These are phyloP conservation scores for Colletotrichum sp. DNA, from an alignment of 2,329 filamentous ascomycete genomes.

Conservation along the genomic window DNA sequence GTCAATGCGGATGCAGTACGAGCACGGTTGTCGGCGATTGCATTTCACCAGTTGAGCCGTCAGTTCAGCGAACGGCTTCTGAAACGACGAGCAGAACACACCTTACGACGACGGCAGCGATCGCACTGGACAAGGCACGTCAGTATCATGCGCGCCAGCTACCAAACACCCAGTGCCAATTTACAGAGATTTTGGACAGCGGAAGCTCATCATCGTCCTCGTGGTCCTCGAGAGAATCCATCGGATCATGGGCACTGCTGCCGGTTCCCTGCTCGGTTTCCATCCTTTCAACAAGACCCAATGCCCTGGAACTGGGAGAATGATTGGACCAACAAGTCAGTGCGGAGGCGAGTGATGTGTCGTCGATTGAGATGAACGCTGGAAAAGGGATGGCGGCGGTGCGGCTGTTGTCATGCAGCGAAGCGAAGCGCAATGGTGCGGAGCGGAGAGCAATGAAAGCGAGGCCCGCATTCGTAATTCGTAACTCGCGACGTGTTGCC, in stretches of 20 bases:
- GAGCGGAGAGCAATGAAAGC: neutral
- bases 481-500: neutral
- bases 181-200: neutral
- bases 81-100: neutral
- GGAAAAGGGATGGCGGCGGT: neutral
- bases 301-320: neutral
- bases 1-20: neutral
- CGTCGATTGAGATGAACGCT: neutral
- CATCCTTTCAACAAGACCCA: neutral
- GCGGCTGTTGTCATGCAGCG: neutral
- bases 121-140: neutral
- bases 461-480: neutral
- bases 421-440: neutral
- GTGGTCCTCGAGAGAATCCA: neutral
- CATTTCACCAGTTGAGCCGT: constrained; percentile 3
- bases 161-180: neutral
- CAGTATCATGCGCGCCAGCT: neutral
- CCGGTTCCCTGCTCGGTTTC: neutral
- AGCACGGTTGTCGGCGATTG: constrained; percentile 4
- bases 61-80: neutral
- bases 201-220: neutral
- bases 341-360: neutral
- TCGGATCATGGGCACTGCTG: neutral
- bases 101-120: constrained; percentile 14
- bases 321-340: neutral